Conservation (phyloP, 2,329 filamentous ascomycete species). For the Chaetomium globosum region DNA sequence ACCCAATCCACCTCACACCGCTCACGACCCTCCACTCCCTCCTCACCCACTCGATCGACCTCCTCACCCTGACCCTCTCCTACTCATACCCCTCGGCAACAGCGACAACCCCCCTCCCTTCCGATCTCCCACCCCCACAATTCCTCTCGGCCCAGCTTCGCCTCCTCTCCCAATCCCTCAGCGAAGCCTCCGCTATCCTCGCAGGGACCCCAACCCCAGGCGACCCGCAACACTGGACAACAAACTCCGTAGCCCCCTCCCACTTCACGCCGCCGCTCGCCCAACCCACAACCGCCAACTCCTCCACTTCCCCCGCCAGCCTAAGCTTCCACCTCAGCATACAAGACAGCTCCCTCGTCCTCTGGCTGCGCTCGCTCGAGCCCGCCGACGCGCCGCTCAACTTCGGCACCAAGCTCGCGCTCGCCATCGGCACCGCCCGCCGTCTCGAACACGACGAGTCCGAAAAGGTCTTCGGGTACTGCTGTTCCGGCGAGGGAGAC, state of each 20-base stretch:
- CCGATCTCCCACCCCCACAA: slow-evolving; percentile 55
- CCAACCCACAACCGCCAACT: slow-evolving; percentile 7
- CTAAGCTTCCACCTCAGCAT: slow-evolving; percentile 72
- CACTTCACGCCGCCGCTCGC: slow-evolving; percentile 48
- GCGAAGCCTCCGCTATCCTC: slow-evolving; percentile 56
- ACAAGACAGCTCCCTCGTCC: slow-evolving; percentile 69
- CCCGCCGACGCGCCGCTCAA: slow-evolving; percentile 64
- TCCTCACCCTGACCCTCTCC: slow-evolving; percentile 76
- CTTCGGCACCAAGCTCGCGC: slow-evolving; percentile 67
- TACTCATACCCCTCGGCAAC: slow-evolving; percentile 62
- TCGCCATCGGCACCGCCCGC: slow-evolving; percentile 66
- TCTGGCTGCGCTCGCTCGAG: slow-evolving; percentile 71
- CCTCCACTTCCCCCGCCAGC: slow-evolving; percentile 55
- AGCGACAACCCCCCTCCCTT: slow-evolving; percentile 60
- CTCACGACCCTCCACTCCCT: slow-evolving; percentile 73
- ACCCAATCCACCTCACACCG: slow-evolving; percentile 65
- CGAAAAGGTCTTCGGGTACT: slow-evolving; percentile 72
- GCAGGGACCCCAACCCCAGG: slow-evolving; percentile 53
- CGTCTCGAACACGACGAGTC: slow-evolving; percentile 77
- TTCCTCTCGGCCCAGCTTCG: slow-evolving; percentile 60
- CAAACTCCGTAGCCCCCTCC: slow-evolving; percentile 47
- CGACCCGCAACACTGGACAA: slow-evolving; percentile 50
- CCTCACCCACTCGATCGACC: slow-evolving; percentile 80
- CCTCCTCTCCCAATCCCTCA: slow-evolving; percentile 57
- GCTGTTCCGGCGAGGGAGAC: slow-evolving; percentile 37